These are phyloP conservation scores for Pythium plurisporium DNA, from an alignment of 352 stramenopile genomes.

Conservation along the genomic window DNA sequence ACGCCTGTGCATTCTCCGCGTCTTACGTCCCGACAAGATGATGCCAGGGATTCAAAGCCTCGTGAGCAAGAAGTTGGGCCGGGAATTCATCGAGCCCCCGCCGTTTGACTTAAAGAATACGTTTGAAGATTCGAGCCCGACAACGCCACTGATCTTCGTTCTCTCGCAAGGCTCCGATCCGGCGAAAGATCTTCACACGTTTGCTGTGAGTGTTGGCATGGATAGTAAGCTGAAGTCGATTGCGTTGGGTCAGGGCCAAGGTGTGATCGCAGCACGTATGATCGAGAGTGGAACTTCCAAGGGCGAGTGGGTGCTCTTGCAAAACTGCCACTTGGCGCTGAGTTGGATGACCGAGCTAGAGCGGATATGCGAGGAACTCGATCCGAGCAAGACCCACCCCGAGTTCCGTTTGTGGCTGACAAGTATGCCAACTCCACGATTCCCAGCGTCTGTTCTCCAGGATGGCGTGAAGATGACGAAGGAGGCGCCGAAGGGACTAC, in stretches of 20 bases:
- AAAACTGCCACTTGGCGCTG: constrained; percentile 94
- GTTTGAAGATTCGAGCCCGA: constrained; percentile 86
- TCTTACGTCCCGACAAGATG: constrained; percentile 80
- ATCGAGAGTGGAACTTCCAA: constrained; percentile 86
- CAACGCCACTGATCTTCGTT: constrained; percentile 92
- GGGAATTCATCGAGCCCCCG: constrained; percentile 89
- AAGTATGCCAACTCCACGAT: constrained; percentile 73
- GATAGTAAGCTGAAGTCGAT: constrained; percentile 91
- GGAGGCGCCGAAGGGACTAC: constrained; percentile 91
- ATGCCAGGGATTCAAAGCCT: constrained; percentile 88
- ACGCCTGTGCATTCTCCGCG: constrained; percentile 73
- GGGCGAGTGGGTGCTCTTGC: constrained; percentile 93
- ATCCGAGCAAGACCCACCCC: constrained; percentile 71
- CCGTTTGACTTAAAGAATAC: constrained; percentile 89
- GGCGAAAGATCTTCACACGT: constrained; percentile 90
- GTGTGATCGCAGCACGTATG: constrained; percentile 85
- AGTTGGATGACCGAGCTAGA: constrained; percentile 95
- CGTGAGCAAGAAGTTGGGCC: constrained; percentile 81
- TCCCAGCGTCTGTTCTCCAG: constrained; percentile 92
- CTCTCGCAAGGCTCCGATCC: constrained; percentile 92
- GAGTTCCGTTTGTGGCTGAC: constrained; percentile 96
- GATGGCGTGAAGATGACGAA: constrained; percentile 97
- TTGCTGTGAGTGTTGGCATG: constrained; percentile 83
- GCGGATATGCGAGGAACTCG: constrained; percentile 91
- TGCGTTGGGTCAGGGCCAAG: constrained; percentile 92